Evolutionary conservation across 2,329 filamentous ascomycete genomes (phyloP).

Genomic region (Colletotrichum eremochloae): DNA sequence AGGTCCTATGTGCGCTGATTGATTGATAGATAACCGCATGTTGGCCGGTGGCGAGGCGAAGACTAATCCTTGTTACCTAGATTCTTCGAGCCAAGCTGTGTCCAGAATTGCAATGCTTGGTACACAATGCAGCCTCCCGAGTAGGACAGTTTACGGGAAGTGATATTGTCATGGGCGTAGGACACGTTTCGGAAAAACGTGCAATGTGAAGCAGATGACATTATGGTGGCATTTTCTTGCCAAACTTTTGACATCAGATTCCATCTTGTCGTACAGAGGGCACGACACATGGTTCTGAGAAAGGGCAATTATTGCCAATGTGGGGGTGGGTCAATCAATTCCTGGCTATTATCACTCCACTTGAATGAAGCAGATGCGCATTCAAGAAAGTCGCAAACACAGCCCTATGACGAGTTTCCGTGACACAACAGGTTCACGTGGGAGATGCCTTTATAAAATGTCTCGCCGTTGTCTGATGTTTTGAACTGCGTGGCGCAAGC

Average conservation of each 20-base stretch:
- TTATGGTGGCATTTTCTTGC: background rate
- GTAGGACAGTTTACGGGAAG: background rate
- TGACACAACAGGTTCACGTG: conserved; percentile 18
- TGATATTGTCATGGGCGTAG: background rate
- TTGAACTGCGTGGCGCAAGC: conserved; percentile 16
- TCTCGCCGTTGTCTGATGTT: background rate
- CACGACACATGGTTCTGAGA: background rate
- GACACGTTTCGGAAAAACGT: background rate
- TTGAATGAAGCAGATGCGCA: background rate
- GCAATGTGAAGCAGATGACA: background rate
- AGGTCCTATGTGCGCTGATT: background rate
- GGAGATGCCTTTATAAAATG: background rate
- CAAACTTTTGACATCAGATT: background rate
- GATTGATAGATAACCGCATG: conserved; percentile 19
- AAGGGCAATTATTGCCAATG: conserved; percentile 1
- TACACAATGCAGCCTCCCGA: conserved; percentile 2
- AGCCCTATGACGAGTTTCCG: background rate
- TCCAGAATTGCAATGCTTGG: conserved; percentile 1
- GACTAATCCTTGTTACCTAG: too few species aligned
- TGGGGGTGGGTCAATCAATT: conserved; percentile 16
- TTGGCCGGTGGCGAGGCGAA: conserved; percentile 3
- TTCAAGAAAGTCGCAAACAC: background rate
- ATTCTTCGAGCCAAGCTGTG: background rate
- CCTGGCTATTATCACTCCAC: conserved; percentile 16
- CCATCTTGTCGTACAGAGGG: background rate